phyloP scores from a whole-genome alignment of 805 yeast genomes.

The Schizosaccharomyces cryophilus region DNA sequence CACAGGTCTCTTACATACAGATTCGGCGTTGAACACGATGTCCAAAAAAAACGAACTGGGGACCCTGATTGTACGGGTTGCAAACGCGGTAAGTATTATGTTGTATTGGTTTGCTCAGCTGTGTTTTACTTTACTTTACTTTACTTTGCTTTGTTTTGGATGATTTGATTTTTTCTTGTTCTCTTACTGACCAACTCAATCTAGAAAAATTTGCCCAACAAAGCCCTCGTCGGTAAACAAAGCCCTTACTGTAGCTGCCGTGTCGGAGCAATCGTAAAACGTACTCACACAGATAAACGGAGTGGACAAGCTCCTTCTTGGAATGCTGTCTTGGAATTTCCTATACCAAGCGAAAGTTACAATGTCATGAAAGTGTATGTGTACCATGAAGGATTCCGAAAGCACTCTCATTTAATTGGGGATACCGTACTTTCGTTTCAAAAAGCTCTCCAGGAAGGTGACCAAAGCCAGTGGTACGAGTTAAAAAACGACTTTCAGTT shows the following conservation, averaged over 20 bases:
- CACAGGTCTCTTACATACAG: no score
- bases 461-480: constrained; percentile 68
- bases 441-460: constrained; percentile 45
- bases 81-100: not conserved
- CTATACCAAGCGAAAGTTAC: constrained; percentile 32
- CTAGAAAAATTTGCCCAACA: constrained; percentile 55
- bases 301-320: constrained; percentile 92
- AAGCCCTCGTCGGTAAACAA: constrained; percentile 73
- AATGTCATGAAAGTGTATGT: constrained; percentile 47
- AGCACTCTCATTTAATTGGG: constrained; percentile 62
- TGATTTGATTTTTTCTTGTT: not conserved
- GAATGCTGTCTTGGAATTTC: constrained; percentile 51
- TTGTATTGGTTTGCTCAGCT: no score
- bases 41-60: not conserved
- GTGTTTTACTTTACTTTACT: not conserved
- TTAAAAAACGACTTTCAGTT: constrained; percentile 39
- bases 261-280: constrained; percentile 56
- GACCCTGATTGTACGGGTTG: not conserved
- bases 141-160: no score
- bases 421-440: constrained; percentile 56
- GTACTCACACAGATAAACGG: constrained; percentile 50
- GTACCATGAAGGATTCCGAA: constrained; percentile 45
- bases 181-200: not conserved
- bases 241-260: constrained; percentile 72
- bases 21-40: no score